Evolutionary conservation across 2,329 filamentous ascomycete species (phyloP).

Genomic region (Colletotrichum viniferum): DNA sequence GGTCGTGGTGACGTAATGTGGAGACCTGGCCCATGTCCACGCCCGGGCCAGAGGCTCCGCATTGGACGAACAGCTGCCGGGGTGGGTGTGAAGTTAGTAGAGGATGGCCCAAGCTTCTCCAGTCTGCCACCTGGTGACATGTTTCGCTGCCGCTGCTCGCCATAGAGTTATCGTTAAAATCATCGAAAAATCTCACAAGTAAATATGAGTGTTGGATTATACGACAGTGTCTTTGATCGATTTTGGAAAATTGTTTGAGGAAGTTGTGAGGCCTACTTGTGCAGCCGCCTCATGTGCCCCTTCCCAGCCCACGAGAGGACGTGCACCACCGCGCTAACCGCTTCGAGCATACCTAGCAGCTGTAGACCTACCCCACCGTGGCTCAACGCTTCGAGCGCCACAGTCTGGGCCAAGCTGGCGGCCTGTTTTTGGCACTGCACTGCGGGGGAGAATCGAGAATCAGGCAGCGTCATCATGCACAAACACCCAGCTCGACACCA

Average conservation of each 20-base stretch:
- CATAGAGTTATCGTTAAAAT: background rate
- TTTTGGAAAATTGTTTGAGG: background rate
- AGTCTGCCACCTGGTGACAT: background rate
- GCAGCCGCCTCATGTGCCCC: background rate
- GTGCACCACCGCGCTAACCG: background rate
- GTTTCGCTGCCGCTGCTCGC: background rate
- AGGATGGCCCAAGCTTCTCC: conserved; percentile 1
- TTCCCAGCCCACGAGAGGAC: background rate
- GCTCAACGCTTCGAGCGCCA: conserved; percentile 3
- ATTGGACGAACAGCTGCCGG: conserved; percentile 9
- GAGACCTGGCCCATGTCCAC: conserved; percentile 1
- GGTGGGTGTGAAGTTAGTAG: background rate
- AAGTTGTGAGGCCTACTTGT: background rate
- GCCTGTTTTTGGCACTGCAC: conserved; percentile 16
- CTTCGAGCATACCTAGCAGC: background rate
- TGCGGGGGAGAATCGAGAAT: conserved; percentile 17
- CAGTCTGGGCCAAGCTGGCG: conserved; percentile 1
- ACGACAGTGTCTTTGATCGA: background rate
- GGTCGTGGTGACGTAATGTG: conserved; percentile 15
- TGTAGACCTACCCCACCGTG: conserved; percentile 5
- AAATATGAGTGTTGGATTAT: background rate
- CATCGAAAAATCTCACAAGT: background rate
- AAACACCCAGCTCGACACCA: background rate
- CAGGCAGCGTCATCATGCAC: conserved; percentile 23
- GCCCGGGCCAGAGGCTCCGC: background rate